phyloP scores from a whole-genome alignment of 805 yeast species.

The Pichia rugopelliculosa region DNA sequence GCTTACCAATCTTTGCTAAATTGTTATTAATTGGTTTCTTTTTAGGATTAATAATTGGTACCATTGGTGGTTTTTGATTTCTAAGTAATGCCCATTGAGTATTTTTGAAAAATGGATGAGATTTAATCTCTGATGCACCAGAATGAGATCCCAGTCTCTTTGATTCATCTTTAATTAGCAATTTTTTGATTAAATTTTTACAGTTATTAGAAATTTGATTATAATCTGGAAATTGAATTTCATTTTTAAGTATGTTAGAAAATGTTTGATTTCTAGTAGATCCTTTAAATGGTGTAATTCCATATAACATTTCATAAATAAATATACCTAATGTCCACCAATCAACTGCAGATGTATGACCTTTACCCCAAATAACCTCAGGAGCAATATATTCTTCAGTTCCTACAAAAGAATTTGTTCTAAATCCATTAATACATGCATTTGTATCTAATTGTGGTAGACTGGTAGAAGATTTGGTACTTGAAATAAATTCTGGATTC shows the following conservation, averaged over 20 bases:
- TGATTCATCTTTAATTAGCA: constrained; percentile 80
- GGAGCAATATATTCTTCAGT: constrained; percentile 99
- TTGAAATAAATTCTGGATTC: constrained; percentile 57
- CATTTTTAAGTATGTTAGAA: constrained; percentile 76
- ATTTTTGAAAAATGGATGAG: constrained; percentile 83
- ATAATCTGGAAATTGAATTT: constrained; percentile 68
- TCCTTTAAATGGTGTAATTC: constrained; percentile 96
- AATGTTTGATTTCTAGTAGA: constrained; percentile 82
- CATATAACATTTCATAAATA: constrained; percentile 89
- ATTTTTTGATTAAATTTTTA: constrained; percentile 69
- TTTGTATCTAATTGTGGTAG: constrained; percentile 81
- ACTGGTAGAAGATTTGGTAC: constrained; percentile 27
- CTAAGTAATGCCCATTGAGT: constrained; percentile 94
- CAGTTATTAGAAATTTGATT: constrained; percentile 59
- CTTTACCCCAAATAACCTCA: constrained; percentile 93
- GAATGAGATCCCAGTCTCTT: constrained; percentile 85
- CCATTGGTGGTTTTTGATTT: constrained; percentile 91
- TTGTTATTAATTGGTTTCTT: constrained; percentile 15
- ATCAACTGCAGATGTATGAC: constrained; percentile 96
- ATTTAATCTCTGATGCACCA: constrained; percentile 93
- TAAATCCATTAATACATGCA: constrained; percentile 89
- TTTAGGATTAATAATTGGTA: constrained; percentile 56
- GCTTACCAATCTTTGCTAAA: constrained; percentile 10
- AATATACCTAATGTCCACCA: constrained; percentile 99
- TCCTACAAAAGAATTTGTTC: constrained; percentile 97